Conservation (phyloP, 441 rosid genomes). For the Eutrema salsugineum region DNA sequence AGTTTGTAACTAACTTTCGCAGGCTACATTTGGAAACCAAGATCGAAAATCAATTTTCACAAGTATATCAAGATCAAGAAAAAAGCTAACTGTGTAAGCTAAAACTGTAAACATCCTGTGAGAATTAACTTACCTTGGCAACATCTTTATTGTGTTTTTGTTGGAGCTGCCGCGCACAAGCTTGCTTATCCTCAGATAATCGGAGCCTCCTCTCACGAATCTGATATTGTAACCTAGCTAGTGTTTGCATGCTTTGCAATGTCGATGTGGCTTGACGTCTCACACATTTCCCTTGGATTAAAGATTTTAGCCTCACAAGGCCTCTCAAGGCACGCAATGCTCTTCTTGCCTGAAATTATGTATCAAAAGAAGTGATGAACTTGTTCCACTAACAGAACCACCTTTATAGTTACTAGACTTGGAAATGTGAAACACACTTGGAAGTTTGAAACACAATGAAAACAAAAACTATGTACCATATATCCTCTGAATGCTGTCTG, state of each 20-base stretch:
- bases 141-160: slow-evolving; percentile 53
- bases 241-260: slow-evolving; percentile 83
- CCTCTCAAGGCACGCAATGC: slow-evolving; percentile 90
- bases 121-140: slow-evolving; percentile 33
- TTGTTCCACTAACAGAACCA: neutral
- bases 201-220: slow-evolving; percentile 69
- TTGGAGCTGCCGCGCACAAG: slow-evolving; percentile 67
- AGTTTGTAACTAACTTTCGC: slow-evolving; percentile 19
- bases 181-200: slow-evolving; percentile 80
- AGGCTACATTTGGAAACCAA: neutral
- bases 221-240: slow-evolving; percentile 81
- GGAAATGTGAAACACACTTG: neutral
- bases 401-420: neutral
- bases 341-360: slow-evolving; percentile 62
- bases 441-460: neutral
- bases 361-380: neutral
- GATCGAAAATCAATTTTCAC: neutral
- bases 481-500: slow-evolving; percentile 89
- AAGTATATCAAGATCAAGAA: neutral
- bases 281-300: slow-evolving; percentile 72
- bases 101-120: neutral
- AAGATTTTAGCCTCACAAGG: slow-evolving; percentile 70
- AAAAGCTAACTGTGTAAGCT: neutral
- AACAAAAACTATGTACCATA: slow-evolving; percentile 38
- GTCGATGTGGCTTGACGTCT: slow-evolving; percentile 76